Evolutionary conservation across 2,329 filamentous ascomycete genomes (phyloP).

Genomic region (Chalaropsis thielavioides): DNA sequence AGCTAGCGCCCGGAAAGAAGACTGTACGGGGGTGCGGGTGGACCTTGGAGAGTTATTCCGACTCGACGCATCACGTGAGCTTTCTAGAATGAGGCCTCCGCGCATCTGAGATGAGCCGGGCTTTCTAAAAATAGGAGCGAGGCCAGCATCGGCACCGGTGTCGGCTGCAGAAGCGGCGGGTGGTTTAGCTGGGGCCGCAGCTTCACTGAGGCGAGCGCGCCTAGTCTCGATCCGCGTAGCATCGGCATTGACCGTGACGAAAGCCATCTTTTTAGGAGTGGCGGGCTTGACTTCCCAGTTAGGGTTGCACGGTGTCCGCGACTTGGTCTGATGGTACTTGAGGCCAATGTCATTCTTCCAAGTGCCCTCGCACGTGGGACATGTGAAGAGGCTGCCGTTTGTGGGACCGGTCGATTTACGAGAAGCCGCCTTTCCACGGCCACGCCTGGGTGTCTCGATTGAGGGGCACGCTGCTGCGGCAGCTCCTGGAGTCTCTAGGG

Average conservation of each 20-base stretch:
- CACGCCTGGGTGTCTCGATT: neutral
- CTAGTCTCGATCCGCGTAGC: neutral
- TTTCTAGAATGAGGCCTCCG: constrained; percentile 10
- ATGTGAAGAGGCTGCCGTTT: constrained; percentile 29
- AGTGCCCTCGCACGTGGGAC: constrained; percentile 37
- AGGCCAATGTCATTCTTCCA: constrained; percentile 47
- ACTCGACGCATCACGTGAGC: neutral
- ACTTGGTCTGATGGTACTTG: constrained; percentile 44
- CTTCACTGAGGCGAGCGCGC: neutral
- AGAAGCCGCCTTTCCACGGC: neutral
- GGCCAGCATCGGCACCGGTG: neutral
- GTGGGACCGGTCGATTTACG: constrained; percentile 8
- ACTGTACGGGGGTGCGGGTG: neutral
- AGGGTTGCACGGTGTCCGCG: constrained; percentile 40
- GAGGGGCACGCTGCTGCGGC: neutral
- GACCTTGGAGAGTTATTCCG: neutral
- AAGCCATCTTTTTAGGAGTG: constrained; percentile 11
- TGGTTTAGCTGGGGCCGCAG: neutral
- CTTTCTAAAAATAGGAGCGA: constrained; percentile 1
- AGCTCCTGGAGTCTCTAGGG: neutral
- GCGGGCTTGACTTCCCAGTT: constrained; percentile 22
- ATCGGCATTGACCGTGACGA: neutral
- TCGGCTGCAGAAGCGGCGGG: neutral
- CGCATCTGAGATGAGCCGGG: neutral
- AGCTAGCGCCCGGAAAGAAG: constrained; percentile 7